Base-by-base conservation (phyloP, 805 yeast species). In the Suhomyces xylopsoci region DNA sequence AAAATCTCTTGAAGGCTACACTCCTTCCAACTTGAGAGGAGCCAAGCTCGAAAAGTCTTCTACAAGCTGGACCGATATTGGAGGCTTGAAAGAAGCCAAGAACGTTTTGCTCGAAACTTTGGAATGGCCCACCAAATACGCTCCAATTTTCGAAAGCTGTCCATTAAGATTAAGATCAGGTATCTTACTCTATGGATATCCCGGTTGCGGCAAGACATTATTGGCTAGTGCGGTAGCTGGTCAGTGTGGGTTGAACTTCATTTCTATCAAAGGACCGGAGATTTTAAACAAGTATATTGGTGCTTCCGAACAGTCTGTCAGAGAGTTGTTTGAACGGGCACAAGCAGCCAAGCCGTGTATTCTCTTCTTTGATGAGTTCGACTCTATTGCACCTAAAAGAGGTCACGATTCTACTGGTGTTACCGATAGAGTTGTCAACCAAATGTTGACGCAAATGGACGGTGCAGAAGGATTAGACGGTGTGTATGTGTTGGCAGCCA, bases 381-480 rank as follows among this genome's bases (percentile, higher is more conserved):
- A 93, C 61, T 91, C 98, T 0, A 90, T 94, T 63, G 97, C 98
- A 0, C 98, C 98, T 0, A 92, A 92, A 66, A 85, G 98, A 78
- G 98, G 98, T 2, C 97, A 92, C 63, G 99, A 93, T 66, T 89
- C 96, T 1, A 92, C 98, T 0, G 98, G 98, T 52, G 98, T 94
- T 3, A 94, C 98, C 2, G 99, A 94, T 67, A 80, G 99, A 61
- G 97, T 94, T 41, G 99, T 94, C 24, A 94, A 94, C 70, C 99
- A 94, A 66, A 82, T 94, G 83, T 80, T 94, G 62, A 94, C 99
- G 0, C 97, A 94, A 66, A 92, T 94, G 97, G 99, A 94, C 69
- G 99, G 99, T 73, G 98, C 98, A 0, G 62, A 94, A 68, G 97
- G 98, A 0, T 75, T 92, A 26, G 97, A 92, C 62, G 97, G 98